phyloP scores from a whole-genome alignment of 345 rosid species.

The Alliaria petiolata region DNA sequence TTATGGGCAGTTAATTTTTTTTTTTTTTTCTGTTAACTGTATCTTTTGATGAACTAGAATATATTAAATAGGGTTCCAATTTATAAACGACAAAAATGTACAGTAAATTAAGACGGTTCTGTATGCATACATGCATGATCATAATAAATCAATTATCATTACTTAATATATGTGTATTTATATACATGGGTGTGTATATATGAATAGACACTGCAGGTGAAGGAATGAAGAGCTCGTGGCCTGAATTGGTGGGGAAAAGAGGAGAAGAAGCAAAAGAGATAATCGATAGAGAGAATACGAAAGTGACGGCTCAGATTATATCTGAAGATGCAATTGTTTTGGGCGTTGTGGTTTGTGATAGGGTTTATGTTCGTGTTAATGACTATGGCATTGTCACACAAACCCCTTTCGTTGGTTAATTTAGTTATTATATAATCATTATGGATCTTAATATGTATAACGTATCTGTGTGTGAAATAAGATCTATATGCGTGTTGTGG shows the following conservation, averaged over 20 bases:
- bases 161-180: no score
- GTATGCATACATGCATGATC: no score
- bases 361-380: constrained; percentile 42
- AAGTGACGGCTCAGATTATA: constrained; percentile 32
- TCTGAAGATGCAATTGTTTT: constrained; percentile 35
- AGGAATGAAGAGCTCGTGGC: constrained; percentile 41
- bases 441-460: constrained; percentile 5
- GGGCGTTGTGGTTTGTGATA: constrained; percentile 33
- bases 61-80: no score
- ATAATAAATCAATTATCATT: no score
- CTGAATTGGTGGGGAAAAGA: constrained; percentile 39
- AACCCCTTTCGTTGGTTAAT: constrained; percentile 34
- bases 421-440: background rate
- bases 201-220: constrained; percentile 13
- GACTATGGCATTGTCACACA: constrained; percentile 33
- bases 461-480: background rate
- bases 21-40: no score
- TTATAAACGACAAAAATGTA: no score
- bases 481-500: background rate
- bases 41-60: no score
- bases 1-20: no score
- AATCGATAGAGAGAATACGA: constrained; percentile 35
- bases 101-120: no score
- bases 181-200: no score
- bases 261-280: constrained; percentile 39